A percentile compares a stretch with the other conserved stretches of the same genome.
phyloP scores from a whole-genome alignment of 352 stramenopile species.

The Thraustotheca clavata region DNA sequence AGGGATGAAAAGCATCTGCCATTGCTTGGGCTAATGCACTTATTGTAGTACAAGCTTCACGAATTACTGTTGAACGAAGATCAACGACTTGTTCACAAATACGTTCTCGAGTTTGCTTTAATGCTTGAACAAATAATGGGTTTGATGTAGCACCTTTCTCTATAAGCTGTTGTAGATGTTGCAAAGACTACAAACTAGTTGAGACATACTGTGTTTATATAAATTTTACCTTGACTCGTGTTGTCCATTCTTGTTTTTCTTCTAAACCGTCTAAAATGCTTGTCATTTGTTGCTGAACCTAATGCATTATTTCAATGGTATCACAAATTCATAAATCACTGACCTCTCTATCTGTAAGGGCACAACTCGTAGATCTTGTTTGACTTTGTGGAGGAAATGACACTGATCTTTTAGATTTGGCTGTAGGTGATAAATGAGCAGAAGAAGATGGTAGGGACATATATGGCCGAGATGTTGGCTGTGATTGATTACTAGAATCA shows the following conservation, averaged over 20 bases:
- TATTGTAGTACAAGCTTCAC: slow-evolving; percentile 68
- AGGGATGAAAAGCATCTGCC: slow-evolving; percentile 61
- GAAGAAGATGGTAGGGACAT: neutral
- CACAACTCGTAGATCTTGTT: neutral
- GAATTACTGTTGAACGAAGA: slow-evolving; percentile 64
- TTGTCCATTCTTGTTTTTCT: slow-evolving; percentile 65
- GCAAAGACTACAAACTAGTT: neutral
- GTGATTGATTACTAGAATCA: slow-evolving; percentile 13
- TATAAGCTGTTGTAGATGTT: slow-evolving; percentile 31
- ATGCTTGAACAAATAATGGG: slow-evolving; percentile 28
- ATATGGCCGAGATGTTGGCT: neutral
- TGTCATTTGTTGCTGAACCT: slow-evolving; percentile 50
- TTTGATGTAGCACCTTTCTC: slow-evolving; percentile 26
- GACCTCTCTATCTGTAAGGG: neutral
- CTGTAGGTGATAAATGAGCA: neutral
- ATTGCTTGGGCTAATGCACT: slow-evolving; percentile 47
- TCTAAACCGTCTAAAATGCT: slow-evolving; percentile 49
- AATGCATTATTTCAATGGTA: neutral
- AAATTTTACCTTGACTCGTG: slow-evolving; percentile 50
- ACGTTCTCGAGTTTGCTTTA: slow-evolving; percentile 51
- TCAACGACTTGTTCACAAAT: slow-evolving; percentile 67
- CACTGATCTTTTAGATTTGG: slow-evolving; percentile 1
- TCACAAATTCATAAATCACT: too few relatives aligned
- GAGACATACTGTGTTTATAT: neutral
- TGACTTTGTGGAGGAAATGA: neutral